A percentile compares a stretch with the other conserved stretches of the same genome.
phyloP scores from a whole-genome alignment of 805 yeast species.

The Ogataea haglerorum region DNA sequence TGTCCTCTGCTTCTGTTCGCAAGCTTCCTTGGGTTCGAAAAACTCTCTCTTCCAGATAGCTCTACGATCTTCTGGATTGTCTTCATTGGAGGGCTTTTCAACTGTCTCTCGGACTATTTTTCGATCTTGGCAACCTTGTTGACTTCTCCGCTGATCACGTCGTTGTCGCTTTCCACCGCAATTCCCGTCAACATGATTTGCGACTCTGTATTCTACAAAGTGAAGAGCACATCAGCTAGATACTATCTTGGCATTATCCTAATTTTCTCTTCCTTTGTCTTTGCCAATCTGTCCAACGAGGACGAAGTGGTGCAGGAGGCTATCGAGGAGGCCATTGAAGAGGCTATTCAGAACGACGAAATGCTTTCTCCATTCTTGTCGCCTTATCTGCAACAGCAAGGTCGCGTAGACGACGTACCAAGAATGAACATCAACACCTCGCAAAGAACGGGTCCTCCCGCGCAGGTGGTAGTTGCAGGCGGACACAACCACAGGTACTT shows the following conservation, averaged over 20 bases:
- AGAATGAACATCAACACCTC: constrained; percentile 22
- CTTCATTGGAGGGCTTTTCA: constrained; percentile 40
- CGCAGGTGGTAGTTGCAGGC: constrained; percentile 33
- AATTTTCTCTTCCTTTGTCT: constrained; percentile 43
- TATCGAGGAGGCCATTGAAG: constrained; percentile 46
- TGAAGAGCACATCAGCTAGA: constrained; percentile 28
- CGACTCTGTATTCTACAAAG: constrained; percentile 39
- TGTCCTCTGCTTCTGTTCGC: constrained; percentile 38
- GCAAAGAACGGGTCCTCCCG: constrained; percentile 2
- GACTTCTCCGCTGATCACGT: constrained; percentile 51
- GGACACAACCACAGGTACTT: constrained; percentile 34
- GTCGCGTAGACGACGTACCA: constrained; percentile 23
- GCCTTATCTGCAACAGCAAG: constrained; percentile 32
- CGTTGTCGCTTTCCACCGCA: constrained; percentile 48
- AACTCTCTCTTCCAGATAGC: constrained; percentile 41
- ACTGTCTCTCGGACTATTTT: constrained; percentile 47
- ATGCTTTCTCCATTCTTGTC: constrained; percentile 44
- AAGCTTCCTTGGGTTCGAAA: constrained; percentile 38
- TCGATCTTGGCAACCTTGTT: constrained; percentile 49
- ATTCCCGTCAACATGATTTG: constrained; percentile 51
- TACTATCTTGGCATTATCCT: constrained; percentile 47
- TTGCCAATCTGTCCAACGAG: constrained; percentile 45
- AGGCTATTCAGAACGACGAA: constrained; percentile 45
- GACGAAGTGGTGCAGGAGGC: constrained; percentile 44
- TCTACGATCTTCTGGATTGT: constrained; percentile 33